Percentiles rank a stretch among this genome's conserved stretches.
Evolutionary conservation across 352 stramenopile species (phyloP).

Genomic region (Phytophthora brassicae): DNA sequence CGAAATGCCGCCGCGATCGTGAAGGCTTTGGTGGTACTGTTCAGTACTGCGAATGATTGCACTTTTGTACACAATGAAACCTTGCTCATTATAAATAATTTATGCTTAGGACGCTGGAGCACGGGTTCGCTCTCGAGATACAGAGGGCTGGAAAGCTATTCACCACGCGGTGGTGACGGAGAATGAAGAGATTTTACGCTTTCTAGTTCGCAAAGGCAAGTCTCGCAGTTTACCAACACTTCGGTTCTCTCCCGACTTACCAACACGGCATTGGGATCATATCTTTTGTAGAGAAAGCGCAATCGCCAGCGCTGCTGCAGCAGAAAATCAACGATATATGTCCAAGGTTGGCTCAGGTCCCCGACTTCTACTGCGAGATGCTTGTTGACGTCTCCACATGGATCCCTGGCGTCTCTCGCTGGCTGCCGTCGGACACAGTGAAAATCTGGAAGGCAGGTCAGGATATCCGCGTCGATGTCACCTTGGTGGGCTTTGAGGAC

Average conservation of each 20-base stretch:
- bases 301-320: slow-evolving; percentile 48
- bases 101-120: slow-evolving; percentile 47
- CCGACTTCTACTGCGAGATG: slow-evolving; percentile 72
- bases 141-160: slow-evolving; percentile 62
- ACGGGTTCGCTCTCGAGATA: slow-evolving; percentile 63
- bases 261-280: neutral
- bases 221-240: neutral
- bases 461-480: slow-evolving; percentile 68
- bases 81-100: neutral
- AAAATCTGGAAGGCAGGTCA: slow-evolving; percentile 73
- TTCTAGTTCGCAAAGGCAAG: slow-evolving; percentile 52
- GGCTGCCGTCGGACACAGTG: slow-evolving; percentile 69
- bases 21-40: slow-evolving; percentile 49
- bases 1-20: slow-evolving; percentile 56
- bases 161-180: slow-evolving; percentile 60
- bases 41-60: neutral
- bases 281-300: slow-evolving; percentile 56
- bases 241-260: neutral
- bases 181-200: slow-evolving; percentile 60
- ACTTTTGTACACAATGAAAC: neutral
- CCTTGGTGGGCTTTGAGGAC: slow-evolving; percentile 66
- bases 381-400: slow-evolving; percentile 69
- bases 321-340: slow-evolving; percentile 58
- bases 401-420: slow-evolving; percentile 69
- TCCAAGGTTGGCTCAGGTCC: slow-evolving; percentile 43